These are phyloP conservation scores for Pichia scutulata DNA, from an alignment of 805 yeast genomes.

Conservation along the genomic window DNA sequence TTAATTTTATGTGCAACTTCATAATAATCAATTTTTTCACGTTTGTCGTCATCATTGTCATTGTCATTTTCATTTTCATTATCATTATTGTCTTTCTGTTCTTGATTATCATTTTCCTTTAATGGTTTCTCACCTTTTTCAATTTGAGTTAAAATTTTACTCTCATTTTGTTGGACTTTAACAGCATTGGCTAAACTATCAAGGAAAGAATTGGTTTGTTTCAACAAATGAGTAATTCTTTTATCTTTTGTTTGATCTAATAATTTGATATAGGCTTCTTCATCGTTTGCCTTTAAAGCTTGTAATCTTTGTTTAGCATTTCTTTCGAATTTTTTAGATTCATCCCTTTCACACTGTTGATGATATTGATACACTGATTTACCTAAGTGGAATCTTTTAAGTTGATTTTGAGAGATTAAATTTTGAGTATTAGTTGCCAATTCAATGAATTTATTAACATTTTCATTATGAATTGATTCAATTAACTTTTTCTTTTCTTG, in stretches of 20 bases:
- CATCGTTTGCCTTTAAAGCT: slow-evolving; percentile 81
- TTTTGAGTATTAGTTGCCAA: slow-evolving; percentile 24
- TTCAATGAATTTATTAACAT: slow-evolving; percentile 34
- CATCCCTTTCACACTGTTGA: slow-evolving; percentile 60
- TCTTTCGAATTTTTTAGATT: slow-evolving; percentile 63
- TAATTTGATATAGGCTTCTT: slow-evolving; percentile 77
- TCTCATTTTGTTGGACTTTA: slow-evolving; percentile 61
- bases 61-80: slow-evolving; percentile 14
- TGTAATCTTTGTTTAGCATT: slow-evolving; percentile 85
- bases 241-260: slow-evolving; percentile 84
- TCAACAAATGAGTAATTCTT: slow-evolving; percentile 74
- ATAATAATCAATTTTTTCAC: slow-evolving; percentile 69
- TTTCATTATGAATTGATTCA: slow-evolving; percentile 42
- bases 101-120: slow-evolving; percentile 13
- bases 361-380: slow-evolving; percentile 43
- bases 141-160: slow-evolving; percentile 28
- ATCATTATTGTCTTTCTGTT: slow-evolving; percentile 10
- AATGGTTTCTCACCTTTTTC: slow-evolving; percentile 19
- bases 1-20: slow-evolving; percentile 72
- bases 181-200: slow-evolving; percentile 76
- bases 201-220: slow-evolving; percentile 71
- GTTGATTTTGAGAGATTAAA: slow-evolving; percentile 26
- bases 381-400: slow-evolving; percentile 23
- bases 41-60: slow-evolving; percentile 33
- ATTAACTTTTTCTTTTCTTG: slow-evolving; percentile 49